phyloP scores from a whole-genome alignment of 805 yeast species.

The Spathaspora hagerdaliae region DNA sequence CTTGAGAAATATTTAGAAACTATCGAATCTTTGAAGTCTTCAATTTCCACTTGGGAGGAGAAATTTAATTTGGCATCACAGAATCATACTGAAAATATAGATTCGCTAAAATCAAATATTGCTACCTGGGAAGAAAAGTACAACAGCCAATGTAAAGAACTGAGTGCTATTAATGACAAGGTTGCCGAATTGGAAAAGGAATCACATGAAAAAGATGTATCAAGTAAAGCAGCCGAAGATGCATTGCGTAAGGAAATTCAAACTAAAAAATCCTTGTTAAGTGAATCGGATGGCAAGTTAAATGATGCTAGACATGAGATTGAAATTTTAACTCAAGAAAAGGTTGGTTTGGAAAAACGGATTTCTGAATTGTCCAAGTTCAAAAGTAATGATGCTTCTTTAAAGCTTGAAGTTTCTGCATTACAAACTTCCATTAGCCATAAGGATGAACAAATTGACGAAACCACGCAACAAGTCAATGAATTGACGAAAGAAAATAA shows the following conservation, averaged over 20 bases:
- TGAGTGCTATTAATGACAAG: background rate
- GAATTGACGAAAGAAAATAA: conserved; percentile 37
- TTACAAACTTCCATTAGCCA: conserved; percentile 41
- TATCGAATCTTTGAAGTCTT: background rate
- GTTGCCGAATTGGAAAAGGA: conserved; percentile 9
- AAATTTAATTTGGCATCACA: background rate
- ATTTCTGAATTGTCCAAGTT: conserved; percentile 24
- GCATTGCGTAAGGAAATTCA: conserved; percentile 1
- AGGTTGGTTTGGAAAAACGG: conserved; percentile 33
- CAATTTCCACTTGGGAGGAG: background rate
- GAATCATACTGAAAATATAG: background rate
- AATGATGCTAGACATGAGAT: conserved; percentile 19
- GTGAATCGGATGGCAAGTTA: conserved; percentile 9
- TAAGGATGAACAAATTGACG: conserved; percentile 40
- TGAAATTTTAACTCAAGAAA: conserved; percentile 25
- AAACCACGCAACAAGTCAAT: conserved; percentile 31
- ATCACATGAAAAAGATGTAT: background rate
- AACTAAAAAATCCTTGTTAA: conserved; percentile 6
- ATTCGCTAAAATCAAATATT: background rate
- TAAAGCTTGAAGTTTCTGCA: conserved; percentile 47
- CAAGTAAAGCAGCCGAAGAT: conserved; percentile 1
- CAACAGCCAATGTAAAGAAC: conserved; percentile 2
- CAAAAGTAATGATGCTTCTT: conserved; percentile 38
- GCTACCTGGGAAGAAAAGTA: background rate
- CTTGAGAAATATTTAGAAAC: background rate